Conservation (phyloP, 2,329 filamentous ascomycete species). For the Venturia oleaginea region DNA sequence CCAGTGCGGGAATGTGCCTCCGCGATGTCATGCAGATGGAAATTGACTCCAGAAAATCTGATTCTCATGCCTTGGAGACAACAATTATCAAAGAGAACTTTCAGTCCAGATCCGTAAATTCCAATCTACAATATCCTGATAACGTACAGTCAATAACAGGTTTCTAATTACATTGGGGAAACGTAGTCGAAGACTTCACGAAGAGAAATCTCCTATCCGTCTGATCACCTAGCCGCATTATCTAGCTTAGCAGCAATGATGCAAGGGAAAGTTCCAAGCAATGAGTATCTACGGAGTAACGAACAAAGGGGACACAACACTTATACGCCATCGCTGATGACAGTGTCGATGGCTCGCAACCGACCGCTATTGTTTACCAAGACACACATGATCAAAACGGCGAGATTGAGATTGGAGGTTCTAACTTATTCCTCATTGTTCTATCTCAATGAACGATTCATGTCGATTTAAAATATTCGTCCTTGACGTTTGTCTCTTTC, state of each 20-base stretch:
- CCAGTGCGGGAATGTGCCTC: not conserved
- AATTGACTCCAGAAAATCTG: not conserved
- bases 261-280: not conserved
- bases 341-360: no score
- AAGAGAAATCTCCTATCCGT: not conserved
- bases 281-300: not conserved
- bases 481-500: no score
- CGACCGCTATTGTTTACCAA: no score
- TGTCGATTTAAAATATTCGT: no score
- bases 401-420: no score
- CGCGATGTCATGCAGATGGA: not conserved
- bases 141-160: not conserved
- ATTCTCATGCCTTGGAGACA: not conserved
- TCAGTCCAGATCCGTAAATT: no score
- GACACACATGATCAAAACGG: no score
- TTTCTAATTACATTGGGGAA: not conserved
- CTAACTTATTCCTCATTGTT: no score
- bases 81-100: no score
- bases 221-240: not conserved
- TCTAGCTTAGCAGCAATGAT: not conserved
- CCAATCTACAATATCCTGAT: not conserved
- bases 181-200: not conserved
- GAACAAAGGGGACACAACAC: no score
- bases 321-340: no score
- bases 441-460: no score